These are phyloP conservation scores for Pugionium cornutum DNA, from an alignment of 345 rosid genomes.

Conservation along the genomic window DNA sequence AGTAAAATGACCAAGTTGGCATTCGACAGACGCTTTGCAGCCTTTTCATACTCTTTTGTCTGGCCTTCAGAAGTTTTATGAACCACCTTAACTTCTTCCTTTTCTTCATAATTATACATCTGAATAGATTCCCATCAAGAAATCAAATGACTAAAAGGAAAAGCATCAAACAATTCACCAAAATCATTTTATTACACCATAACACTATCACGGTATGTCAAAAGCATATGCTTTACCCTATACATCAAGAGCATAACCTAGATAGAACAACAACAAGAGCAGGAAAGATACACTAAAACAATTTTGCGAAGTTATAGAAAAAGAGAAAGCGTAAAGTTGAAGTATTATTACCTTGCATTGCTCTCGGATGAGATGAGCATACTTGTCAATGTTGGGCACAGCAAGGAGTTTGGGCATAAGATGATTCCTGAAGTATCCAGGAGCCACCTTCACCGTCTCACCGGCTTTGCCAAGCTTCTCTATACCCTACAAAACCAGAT, in stretches of 20 bases:
- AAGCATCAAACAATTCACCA: not conserved
- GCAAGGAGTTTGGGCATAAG: conserved; percentile 95
- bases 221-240: conserved; percentile 1
- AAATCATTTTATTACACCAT: not conserved
- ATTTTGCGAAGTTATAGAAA: not conserved
- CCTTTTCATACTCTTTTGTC: conserved; percentile 67
- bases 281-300: not conserved
- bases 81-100: conserved; percentile 70
- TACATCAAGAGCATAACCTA: not conserved
- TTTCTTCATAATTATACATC: conserved; percentile 75
- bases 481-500: conserved; percentile 50
- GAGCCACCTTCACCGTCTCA: conserved; percentile 89
- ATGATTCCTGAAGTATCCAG: conserved; percentile 88
- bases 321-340: not conserved
- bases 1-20: conserved; percentile 53
- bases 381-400: conserved; percentile 91
- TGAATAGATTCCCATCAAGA: conserved; percentile 34
- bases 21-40: conserved; percentile 71
- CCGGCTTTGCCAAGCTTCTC: conserved; percentile 97
- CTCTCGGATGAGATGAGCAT: conserved; percentile 78
- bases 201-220: not conserved
- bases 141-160: conserved; percentile 10
- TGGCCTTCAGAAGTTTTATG: conserved; percentile 49
- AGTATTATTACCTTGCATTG: conserved; percentile 67
- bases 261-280: conserved; percentile 3